These are phyloP conservation scores for Microdochium bolleyi DNA, from an alignment of 2,329 filamentous ascomycete species.

Conservation along the genomic window DNA sequence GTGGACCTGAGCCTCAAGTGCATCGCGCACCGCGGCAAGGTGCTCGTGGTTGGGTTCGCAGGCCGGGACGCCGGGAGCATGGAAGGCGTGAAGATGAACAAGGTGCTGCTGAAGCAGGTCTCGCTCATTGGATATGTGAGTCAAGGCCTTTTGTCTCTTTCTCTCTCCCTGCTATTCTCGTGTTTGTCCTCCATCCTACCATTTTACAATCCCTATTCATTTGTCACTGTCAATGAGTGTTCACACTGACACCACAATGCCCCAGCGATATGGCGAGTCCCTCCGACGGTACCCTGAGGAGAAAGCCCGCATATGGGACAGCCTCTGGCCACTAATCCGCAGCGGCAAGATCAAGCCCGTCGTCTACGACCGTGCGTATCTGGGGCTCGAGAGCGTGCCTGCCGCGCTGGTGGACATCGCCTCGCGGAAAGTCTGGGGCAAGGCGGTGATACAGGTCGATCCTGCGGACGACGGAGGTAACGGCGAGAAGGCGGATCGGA, in stretches of 20 bases:
- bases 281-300: conserved; percentile 38
- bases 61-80: conserved; percentile 38
- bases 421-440: conserved; percentile 43
- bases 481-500: neutral
- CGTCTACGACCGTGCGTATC: conserved; percentile 37
- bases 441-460: conserved; percentile 41
- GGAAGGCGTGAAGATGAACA: conserved; percentile 46
- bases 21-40: conserved; percentile 41
- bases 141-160: conserved; percentile 3
- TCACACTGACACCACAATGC: neutral
- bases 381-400: conserved; percentile 39
- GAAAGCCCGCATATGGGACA: conserved; percentile 39
- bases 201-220: too few species aligned
- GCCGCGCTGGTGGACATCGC: conserved; percentile 42
- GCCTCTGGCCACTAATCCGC: conserved; percentile 37
- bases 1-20: conserved; percentile 46
- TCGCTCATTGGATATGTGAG: conserved; percentile 44
- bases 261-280: conserved; percentile 48
- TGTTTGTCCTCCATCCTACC: neutral
- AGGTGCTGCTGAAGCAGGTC: conserved; percentile 42
- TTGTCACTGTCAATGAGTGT: neutral
- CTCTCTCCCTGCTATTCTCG: neutral
- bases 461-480: neutral
- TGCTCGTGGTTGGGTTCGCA: conserved; percentile 52
- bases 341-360: conserved; percentile 39